Evolutionary conservation across 176 grass and related monocot genomes (phyloP).

Genomic region (Ananas comosus): DNA sequence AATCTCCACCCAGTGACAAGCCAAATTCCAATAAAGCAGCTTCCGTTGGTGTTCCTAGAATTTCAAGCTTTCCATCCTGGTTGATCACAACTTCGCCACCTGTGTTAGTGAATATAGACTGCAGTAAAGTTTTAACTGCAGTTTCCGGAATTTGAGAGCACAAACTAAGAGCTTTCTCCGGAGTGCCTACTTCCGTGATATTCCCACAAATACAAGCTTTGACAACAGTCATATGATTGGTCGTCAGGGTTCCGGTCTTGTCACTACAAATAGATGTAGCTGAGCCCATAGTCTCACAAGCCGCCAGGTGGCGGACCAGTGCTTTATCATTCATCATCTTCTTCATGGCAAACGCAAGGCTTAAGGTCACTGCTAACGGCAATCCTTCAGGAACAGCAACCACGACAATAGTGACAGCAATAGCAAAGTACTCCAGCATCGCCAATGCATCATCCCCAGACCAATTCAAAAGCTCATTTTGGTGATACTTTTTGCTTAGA

Average conservation of each 20-base stretch:
- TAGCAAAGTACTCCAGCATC: conserved; percentile 86
- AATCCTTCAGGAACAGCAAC: conserved; percentile 97
- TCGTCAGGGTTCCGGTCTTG: conserved; percentile 91
- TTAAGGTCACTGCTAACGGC: conserved; percentile 90
- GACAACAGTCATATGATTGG: conserved; percentile 93
- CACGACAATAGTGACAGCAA: conserved; percentile 96
- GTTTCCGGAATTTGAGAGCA: conserved; percentile 56
- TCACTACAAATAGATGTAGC: conserved; percentile 94
- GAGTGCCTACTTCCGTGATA: conserved; percentile 43
- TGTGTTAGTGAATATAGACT: conserved; percentile 95
- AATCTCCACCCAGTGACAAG: conserved; percentile 81
- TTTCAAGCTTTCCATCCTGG: conserved; percentile 53
- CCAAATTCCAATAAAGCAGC: conserved; percentile 85
- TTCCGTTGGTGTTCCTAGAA: conserved; percentile 84
- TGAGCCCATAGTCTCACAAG: conserved; percentile 99
- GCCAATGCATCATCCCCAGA: conserved; percentile 71
- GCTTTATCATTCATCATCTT: conserved; percentile 99
- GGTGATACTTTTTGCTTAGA: conserved; percentile 44
- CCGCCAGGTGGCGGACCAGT: conserved; percentile 75
- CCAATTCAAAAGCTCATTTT: conserved; percentile 45
- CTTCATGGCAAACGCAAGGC: conserved; percentile 98
- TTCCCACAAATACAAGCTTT: conserved; percentile 78
- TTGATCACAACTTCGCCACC: conserved; percentile 81
- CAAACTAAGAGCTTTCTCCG: conserved; percentile 42
- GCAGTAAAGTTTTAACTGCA: conserved; percentile 55